Conservation (phyloP, 2,329 filamentous ascomycete genomes). For the Verticillium alfalfae region DNA sequence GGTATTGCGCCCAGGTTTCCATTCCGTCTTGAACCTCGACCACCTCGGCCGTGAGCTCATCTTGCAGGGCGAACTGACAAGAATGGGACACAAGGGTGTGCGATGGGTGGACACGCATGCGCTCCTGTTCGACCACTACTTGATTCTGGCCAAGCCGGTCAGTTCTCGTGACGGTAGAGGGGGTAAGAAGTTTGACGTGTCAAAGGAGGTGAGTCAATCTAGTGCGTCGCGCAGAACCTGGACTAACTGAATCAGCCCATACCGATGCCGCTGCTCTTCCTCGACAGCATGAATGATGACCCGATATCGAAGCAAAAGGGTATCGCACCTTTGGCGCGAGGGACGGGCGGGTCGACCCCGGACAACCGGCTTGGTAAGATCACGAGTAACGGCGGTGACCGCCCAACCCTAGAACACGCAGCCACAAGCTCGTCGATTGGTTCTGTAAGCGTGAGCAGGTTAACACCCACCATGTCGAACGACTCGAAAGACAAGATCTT, state of each 20-base stretch:
- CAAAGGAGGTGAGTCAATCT: slow-evolving; percentile 61
- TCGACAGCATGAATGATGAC: slow-evolving; percentile 90
- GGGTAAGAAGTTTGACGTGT: slow-evolving; percentile 90
- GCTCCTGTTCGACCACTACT: slow-evolving; percentile 91
- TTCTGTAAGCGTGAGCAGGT: slow-evolving; percentile 34
- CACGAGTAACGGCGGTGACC: slow-evolving; percentile 42
- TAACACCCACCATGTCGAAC: slow-evolving; percentile 42
- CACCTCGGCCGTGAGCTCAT: slow-evolving; percentile 91
- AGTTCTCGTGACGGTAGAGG: slow-evolving; percentile 62
- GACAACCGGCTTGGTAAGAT: slow-evolving; percentile 55
- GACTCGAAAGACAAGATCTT: slow-evolving; percentile 78
- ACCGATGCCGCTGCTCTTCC: slow-evolving; percentile 88
- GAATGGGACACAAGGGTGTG: slow-evolving; percentile 83
- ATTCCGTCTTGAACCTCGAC: slow-evolving; percentile 83
- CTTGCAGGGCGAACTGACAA: slow-evolving; percentile 80
- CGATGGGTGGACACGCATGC: slow-evolving; percentile 92
- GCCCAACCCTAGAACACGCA: slow-evolving; percentile 60
- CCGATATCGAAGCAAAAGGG: slow-evolving; percentile 80
- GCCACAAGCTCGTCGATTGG: slow-evolving; percentile 61
- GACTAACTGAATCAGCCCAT: slow-evolving; percentile 57
- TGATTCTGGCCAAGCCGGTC: slow-evolving; percentile 82
- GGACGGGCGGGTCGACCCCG: slow-evolving; percentile 51
- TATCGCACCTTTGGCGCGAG: slow-evolving; percentile 54
- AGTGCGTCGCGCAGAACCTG: neutral
- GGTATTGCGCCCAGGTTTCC: slow-evolving; percentile 80